Conservation (phyloP, 2,329 filamentous ascomycete genomes). For the Fusarium gaditjirri region DNA sequence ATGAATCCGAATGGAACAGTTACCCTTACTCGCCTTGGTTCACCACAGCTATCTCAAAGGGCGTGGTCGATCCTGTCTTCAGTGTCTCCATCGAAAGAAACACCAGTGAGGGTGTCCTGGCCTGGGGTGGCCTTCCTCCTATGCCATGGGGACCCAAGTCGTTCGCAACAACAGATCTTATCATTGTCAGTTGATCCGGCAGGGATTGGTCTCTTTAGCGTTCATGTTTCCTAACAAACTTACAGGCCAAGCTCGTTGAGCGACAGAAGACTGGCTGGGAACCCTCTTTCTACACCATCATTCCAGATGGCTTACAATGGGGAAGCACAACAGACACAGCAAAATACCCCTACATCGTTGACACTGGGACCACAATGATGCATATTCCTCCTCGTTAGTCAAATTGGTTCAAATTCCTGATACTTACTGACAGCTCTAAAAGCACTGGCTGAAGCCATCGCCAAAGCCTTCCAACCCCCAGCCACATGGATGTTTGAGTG, state of each 20-base stretch:
- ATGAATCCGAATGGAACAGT: constrained; percentile 53
- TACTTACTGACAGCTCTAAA: neutral
- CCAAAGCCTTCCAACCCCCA: constrained; percentile 57
- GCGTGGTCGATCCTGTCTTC: constrained; percentile 57
- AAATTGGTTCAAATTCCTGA: no score
- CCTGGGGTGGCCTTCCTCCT: constrained; percentile 59
- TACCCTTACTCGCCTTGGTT: constrained; percentile 61
- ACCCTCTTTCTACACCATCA: constrained; percentile 64
- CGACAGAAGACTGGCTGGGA: constrained; percentile 53
- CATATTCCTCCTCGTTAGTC: constrained; percentile 60
- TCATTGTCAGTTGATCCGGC: constrained; percentile 53
- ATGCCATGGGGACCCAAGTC: constrained; percentile 46
- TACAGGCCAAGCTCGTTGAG: constrained; percentile 57
- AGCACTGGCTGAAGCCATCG: constrained; percentile 62
- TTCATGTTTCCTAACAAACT: neutral
- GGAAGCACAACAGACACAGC: constrained; percentile 54
- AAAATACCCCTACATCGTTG: constrained; percentile 62
- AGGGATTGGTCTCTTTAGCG: neutral
- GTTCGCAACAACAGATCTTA: constrained; percentile 53
- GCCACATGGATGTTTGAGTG: constrained; percentile 60
- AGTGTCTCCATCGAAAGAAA: constrained; percentile 61
- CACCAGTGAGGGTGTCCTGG: constrained; percentile 57
- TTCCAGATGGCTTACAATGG: constrained; percentile 60
- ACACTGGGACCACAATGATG: constrained; percentile 63
- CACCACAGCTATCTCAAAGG: constrained; percentile 59